Evolutionary conservation across 352 stramenopile genomes (phyloP).

Genomic region (Pythium guiyangense): DNA sequence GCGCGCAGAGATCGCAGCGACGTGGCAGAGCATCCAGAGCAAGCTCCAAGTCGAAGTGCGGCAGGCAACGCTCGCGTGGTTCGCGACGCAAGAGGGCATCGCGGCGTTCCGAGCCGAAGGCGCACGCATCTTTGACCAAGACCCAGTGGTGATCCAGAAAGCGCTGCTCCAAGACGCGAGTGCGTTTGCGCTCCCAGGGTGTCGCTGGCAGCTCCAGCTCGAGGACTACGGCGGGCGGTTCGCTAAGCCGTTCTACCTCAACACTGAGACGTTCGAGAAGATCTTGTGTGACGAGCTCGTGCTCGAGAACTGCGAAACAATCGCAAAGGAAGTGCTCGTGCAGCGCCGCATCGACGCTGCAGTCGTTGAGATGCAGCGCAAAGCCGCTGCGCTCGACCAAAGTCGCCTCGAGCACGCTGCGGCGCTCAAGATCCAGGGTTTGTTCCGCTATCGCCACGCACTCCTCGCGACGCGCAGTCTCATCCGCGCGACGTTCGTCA

Average conservation of each 20-base stretch:
- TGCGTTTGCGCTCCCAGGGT: conserved; percentile 25
- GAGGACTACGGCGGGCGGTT: conserved; percentile 46
- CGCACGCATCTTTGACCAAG: conserved; percentile 46
- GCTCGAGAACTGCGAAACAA: conserved; percentile 57
- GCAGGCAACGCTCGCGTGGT: conserved; percentile 35
- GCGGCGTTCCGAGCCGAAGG: conserved; percentile 31
- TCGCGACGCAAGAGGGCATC: conserved; percentile 23
- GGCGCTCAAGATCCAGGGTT: conserved; percentile 54
- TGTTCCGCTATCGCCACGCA: conserved; percentile 55
- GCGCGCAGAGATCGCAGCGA: conserved; percentile 23
- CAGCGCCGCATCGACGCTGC: conserved; percentile 45
- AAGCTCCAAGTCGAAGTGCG: conserved; percentile 46
- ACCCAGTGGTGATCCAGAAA: conserved; percentile 40
- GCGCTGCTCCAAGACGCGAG: conserved; percentile 34
- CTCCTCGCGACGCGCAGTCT: conserved; percentile 32
- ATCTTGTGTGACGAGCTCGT: conserved; percentile 64
- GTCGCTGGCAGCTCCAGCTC: conserved; percentile 54
- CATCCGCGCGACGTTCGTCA: conserved; percentile 50
- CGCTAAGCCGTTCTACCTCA: conserved; percentile 67
- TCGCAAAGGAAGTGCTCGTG: conserved; percentile 57
- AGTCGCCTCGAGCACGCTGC: conserved; percentile 30
- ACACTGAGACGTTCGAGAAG: conserved; percentile 58
- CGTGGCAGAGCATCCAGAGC: conserved; percentile 40
- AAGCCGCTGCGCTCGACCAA: conserved; percentile 21
- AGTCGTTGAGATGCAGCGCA: conserved; percentile 16